These are phyloP conservation scores for Pleurostoma richardsiae DNA, from an alignment of 2,329 filamentous ascomycete genomes.

Conservation along the genomic window DNA sequence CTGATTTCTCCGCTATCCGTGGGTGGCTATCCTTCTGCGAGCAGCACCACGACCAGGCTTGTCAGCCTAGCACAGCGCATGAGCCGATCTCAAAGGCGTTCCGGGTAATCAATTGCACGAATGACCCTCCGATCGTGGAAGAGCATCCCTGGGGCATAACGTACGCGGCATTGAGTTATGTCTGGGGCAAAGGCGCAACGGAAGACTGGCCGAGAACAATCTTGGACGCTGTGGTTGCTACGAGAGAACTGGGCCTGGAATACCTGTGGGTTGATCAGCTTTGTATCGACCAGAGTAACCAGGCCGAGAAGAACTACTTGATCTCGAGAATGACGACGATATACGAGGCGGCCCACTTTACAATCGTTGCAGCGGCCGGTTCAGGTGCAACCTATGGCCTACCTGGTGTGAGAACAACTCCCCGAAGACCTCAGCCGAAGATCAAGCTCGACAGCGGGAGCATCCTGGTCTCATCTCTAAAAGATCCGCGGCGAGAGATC, in stretches of 20 bases:
- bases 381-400: constrained; percentile 8
- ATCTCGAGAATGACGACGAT: constrained; percentile 18
- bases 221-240: constrained; percentile 8
- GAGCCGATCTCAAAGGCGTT: neutral
- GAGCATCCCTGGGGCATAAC: neutral
- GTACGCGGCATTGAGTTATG: neutral
- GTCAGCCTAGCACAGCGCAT: neutral
- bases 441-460: neutral
- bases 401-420: constrained; percentile 2
- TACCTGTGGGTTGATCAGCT: constrained; percentile 22
- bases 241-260: constrained; percentile 9
- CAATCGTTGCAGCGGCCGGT: constrained; percentile 15
- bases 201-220: neutral
- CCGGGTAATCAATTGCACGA: neutral
- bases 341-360: constrained; percentile 15
- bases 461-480: neutral
- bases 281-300: constrained; percentile 15
- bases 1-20: neutral
- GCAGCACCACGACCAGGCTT: neutral
- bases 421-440: neutral
- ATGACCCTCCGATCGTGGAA: neutral
- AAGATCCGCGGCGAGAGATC: constrained; percentile 2
- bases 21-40: neutral
- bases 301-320: constrained; percentile 7
- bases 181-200: neutral